Conservation (phyloP, 2,329 filamentous ascomycete genomes). For the Colletotrichum sp. region DNA sequence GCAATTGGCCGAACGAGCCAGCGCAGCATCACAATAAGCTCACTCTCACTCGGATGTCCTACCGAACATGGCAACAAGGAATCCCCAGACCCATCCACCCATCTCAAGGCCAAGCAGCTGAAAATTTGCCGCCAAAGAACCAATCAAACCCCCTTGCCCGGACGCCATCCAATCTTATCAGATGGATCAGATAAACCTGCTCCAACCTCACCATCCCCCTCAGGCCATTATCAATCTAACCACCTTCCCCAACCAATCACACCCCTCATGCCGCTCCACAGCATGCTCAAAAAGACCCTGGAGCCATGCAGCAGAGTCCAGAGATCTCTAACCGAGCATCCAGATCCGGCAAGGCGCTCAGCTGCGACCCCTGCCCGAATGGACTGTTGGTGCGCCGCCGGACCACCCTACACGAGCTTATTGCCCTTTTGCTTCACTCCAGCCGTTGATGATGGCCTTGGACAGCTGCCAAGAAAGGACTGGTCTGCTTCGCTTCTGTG, state of each 20-base stretch:
- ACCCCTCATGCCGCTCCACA: neutral
- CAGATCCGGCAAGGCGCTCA: neutral
- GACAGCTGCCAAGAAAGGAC: neutral
- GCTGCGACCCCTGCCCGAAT: neutral
- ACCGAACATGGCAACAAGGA: neutral
- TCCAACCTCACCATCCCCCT: neutral
- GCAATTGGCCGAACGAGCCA: neutral
- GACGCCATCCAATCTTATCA: conserved; percentile 16
- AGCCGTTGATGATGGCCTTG: neutral
- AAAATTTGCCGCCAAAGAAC: neutral
- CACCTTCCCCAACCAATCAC: neutral
- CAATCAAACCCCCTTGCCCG: neutral
- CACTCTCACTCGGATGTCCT: neutral
- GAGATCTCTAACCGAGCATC: conserved; percentile 5
- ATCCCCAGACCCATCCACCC: neutral
- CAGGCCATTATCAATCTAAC: conserved; percentile 8
- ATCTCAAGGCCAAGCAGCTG: neutral
- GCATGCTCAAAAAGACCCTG: conserved; percentile 1
- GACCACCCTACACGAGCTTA: conserved; percentile 5
- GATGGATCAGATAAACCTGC: conserved; percentile 15
- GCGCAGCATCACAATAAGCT: neutral
- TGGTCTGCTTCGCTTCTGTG: neutral
- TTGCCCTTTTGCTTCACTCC: neutral
- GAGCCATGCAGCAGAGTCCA: neutral
- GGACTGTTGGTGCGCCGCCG: neutral